These are phyloP conservation scores for Huntiella decipiens DNA, from an alignment of 2,329 filamentous ascomycete genomes.

Conservation along the genomic window DNA sequence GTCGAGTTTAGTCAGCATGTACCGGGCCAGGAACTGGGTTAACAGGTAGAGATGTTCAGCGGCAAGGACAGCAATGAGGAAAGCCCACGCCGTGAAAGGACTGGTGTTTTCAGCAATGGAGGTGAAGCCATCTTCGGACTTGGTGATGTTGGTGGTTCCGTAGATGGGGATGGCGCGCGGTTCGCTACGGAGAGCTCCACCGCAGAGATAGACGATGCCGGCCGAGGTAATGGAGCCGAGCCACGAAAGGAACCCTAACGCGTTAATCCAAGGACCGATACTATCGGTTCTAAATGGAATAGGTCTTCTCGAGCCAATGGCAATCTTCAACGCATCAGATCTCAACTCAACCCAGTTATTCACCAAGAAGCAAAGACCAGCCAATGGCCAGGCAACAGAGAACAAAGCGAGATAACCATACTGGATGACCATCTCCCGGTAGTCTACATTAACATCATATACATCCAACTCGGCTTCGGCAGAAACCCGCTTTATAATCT, in stretches of 20 bases:
- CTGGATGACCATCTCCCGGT: constrained; percentile 84
- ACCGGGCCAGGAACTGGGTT: constrained; percentile 51
- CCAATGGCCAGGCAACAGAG: constrained; percentile 88
- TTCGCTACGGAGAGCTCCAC: constrained; percentile 14
- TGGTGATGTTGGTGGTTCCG: background rate
- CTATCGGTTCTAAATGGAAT: constrained; percentile 81
- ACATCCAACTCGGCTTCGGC: constrained; percentile 62
- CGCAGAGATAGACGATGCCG: constrained; percentile 80
- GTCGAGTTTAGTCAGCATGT: constrained; percentile 61
- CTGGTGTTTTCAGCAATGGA: background rate
- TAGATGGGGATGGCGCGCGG: constrained; percentile 20
- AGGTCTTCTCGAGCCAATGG: constrained; percentile 70
- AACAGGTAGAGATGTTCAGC: constrained; percentile 81
- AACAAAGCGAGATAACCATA: constrained; percentile 78
- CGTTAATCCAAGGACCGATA: constrained; percentile 81
- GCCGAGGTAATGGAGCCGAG: constrained; percentile 74
- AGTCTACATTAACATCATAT: constrained; percentile 81
- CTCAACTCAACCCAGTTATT: constrained; percentile 96
- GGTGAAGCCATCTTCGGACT: background rate
- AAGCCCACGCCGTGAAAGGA: constrained; percentile 50
- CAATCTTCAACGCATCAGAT: constrained; percentile 87
- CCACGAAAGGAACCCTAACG: constrained; percentile 82
- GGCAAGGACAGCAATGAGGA: constrained; percentile 66
- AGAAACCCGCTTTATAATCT: constrained; percentile 64
- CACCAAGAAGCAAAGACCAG: constrained; percentile 67